Evolutionary conservation across 2,329 filamentous ascomycete genomes (phyloP).

Genomic region (Aspergillus novofumigatus): DNA sequence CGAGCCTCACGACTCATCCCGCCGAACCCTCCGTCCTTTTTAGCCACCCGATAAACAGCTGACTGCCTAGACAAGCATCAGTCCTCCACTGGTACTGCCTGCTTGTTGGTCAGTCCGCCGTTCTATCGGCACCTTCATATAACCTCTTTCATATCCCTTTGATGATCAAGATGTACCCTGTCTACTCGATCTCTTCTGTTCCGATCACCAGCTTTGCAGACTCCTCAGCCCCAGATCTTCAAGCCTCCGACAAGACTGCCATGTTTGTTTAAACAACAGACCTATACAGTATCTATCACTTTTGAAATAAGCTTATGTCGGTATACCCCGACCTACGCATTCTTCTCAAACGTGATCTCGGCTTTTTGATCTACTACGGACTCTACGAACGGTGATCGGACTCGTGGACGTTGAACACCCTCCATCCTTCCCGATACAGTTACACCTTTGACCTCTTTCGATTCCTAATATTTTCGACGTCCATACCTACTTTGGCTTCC

Average conservation of each 20-base stretch:
- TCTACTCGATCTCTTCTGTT: slow-evolving; percentile 27
- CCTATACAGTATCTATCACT: slow-evolving; percentile 7
- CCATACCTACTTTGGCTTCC: slow-evolving; percentile 9
- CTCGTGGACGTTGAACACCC: slow-evolving; percentile 15
- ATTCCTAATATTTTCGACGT: slow-evolving; percentile 5
- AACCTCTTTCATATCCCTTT: slow-evolving; percentile 16
- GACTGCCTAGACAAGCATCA: slow-evolving; percentile 29
- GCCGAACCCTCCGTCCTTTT: slow-evolving; percentile 6
- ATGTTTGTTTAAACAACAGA: slow-evolving; percentile 21
- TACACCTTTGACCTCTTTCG: background rate
- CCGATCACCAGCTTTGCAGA: slow-evolving; percentile 37
- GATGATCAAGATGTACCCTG: slow-evolving; percentile 38
- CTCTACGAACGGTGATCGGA: slow-evolving; percentile 25
- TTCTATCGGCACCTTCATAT: slow-evolving; percentile 25
- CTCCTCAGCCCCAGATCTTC: slow-evolving; percentile 29
- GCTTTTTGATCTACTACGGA: slow-evolving; percentile 19
- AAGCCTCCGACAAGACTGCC: slow-evolving; percentile 24
- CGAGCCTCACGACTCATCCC: slow-evolving; percentile 10
- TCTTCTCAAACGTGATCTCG: slow-evolving; percentile 10
- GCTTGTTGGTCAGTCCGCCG: slow-evolving; percentile 30
- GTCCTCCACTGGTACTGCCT: slow-evolving; percentile 22
- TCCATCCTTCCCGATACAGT: background rate
- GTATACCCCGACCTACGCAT: slow-evolving; percentile 10
- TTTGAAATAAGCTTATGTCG: slow-evolving; percentile 14
- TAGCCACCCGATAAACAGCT: slow-evolving; percentile 15